Conservation (phyloP, 768 basidiomycete species). For the Pleurotus tuber-regium region DNA sequence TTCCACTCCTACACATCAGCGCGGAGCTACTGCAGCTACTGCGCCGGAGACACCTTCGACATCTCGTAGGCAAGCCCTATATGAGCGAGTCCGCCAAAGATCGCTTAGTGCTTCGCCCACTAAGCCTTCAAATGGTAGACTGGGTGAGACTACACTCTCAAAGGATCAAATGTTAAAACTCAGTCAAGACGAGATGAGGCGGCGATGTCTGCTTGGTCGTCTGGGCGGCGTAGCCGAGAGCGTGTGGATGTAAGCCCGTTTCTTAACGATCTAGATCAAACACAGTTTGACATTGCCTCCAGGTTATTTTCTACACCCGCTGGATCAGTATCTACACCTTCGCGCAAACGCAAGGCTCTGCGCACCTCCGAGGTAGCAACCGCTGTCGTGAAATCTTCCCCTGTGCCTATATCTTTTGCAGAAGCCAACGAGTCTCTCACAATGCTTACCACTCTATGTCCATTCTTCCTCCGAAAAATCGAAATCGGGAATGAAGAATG, state of each 20-base stretch:
- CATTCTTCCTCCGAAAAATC: slow-evolving; percentile 74
- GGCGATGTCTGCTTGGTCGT: slow-evolving; percentile 74
- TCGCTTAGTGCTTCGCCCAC: slow-evolving; percentile 69
- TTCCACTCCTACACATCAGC: slow-evolving; percentile 66
- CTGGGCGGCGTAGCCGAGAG: slow-evolving; percentile 82
- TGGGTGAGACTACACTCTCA: slow-evolving; percentile 45
- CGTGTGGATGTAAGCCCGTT: slow-evolving; percentile 70
- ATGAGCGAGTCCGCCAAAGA: slow-evolving; percentile 75
- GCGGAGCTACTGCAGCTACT: slow-evolving; percentile 50
- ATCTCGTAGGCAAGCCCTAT: slow-evolving; percentile 75
- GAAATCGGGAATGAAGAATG: slow-evolving; percentile 57
- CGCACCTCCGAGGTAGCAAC: slow-evolving; percentile 63
- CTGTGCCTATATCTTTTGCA: slow-evolving; percentile 72
- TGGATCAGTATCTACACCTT: slow-evolving; percentile 48
- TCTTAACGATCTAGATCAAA: not conserved
- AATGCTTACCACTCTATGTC: slow-evolving; percentile 67
- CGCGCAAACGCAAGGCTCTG: slow-evolving; percentile 69
- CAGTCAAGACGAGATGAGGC: slow-evolving; percentile 74
- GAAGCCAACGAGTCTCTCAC: slow-evolving; percentile 75
- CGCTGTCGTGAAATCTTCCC: slow-evolving; percentile 77
- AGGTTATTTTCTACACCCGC: slow-evolving; percentile 75
- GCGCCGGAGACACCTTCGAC: slow-evolving; percentile 68
- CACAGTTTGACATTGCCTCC: slow-evolving; percentile 5
- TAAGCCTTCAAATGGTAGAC: slow-evolving; percentile 56
- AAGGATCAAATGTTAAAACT: slow-evolving; percentile 69